Evolutionary conservation across 2,329 filamentous ascomycete species (phyloP).

Genomic region (Tolypocladium ovalisporum): DNA sequence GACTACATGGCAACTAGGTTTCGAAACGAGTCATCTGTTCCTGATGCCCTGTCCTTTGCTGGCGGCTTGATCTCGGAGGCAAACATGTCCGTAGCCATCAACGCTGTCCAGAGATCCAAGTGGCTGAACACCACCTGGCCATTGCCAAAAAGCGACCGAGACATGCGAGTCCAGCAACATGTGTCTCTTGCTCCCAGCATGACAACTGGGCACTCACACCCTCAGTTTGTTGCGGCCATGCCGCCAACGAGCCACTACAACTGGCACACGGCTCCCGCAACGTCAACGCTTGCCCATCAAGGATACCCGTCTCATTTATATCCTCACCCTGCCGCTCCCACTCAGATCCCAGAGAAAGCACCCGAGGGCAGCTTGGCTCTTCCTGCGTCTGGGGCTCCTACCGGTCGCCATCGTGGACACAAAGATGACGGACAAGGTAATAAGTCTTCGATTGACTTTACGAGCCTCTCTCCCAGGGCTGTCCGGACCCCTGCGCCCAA

Average conservation of each 20-base stretch:
- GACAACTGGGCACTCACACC: not conserved
- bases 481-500: not conserved
- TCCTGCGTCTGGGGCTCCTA: not conserved
- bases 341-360: not conserved
- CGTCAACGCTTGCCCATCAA: not conserved
- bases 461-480: not conserved
- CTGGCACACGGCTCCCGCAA: not conserved
- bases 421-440: not conserved
- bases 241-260: not conserved
- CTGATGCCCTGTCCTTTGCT: constrained; percentile 12
- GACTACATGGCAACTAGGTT: constrained; percentile 11
- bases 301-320: not conserved
- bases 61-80: constrained; percentile 13
- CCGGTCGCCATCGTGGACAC: not conserved
- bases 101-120: constrained; percentile 18
- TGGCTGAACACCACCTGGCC: constrained; percentile 12
- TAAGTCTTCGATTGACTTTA: not conserved
- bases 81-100: constrained; percentile 13
- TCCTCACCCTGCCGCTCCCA: not conserved
- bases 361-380: not conserved
- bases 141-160: not conserved
- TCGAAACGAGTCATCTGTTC: constrained; percentile 12
- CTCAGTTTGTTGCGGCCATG: not conserved
- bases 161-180: not conserved
- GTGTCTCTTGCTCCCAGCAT: not conserved